Evolutionary conservation across 805 yeast species (phyloP).

Genomic region (Candida vaughaniae): DNA sequence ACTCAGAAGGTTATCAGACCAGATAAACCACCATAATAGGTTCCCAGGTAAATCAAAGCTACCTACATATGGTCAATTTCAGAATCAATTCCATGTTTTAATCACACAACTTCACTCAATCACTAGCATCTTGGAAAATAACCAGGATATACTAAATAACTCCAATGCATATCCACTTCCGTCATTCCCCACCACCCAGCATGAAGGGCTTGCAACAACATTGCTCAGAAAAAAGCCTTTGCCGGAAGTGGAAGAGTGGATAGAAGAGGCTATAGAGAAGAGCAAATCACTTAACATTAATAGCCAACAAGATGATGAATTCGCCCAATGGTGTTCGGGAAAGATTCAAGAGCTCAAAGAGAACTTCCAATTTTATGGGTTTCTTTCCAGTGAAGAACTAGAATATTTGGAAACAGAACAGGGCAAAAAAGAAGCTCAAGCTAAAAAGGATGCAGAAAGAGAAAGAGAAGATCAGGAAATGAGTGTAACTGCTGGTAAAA

Average conservation of each 20-base stretch:
- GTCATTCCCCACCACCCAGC: slow-evolving; percentile 80
- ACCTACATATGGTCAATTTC: slow-evolving; percentile 62
- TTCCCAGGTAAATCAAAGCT: slow-evolving; percentile 36
- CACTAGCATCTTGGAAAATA: slow-evolving; percentile 63
- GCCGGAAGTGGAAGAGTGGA: slow-evolving; percentile 92
- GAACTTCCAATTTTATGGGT: slow-evolving; percentile 62
- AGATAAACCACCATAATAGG: slow-evolving; percentile 33
- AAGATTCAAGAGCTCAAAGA: slow-evolving; percentile 53
- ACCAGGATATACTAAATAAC: slow-evolving; percentile 54
- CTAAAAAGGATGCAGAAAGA: slow-evolving; percentile 17
- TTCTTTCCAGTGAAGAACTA: slow-evolving; percentile 51
- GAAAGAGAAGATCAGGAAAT: slow-evolving; percentile 25
- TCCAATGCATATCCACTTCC: slow-evolving; percentile 85
- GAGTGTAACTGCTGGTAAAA: slow-evolving; percentile 24
- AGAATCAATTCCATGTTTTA: slow-evolving; percentile 79
- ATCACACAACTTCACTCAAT: slow-evolving; percentile 80
- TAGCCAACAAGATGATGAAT: slow-evolving; percentile 44
- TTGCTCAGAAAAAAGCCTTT: slow-evolving; percentile 80
- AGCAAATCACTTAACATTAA: slow-evolving; percentile 16
- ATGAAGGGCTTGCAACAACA: slow-evolving; percentile 80
- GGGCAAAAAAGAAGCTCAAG: slow-evolving; percentile 28
- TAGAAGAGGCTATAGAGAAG: slow-evolving; percentile 35
- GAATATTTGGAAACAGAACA: slow-evolving; percentile 29
- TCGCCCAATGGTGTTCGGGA: slow-evolving; percentile 67
- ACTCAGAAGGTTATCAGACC: slow-evolving; percentile 36